Conservation (phyloP, 129 eudicot species). For the Scalesia atractyloides region DNA sequence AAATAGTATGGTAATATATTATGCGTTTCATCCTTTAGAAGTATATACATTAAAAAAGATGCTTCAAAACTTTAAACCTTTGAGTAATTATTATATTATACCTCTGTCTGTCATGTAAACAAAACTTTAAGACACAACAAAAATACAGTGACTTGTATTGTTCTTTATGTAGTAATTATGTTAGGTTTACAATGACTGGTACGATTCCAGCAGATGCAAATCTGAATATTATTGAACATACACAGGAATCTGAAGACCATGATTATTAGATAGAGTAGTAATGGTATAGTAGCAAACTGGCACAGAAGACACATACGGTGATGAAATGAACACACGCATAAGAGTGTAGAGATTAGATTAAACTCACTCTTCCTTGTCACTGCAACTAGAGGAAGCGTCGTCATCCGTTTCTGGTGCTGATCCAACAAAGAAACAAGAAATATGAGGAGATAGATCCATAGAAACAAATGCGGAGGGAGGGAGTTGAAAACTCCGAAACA, state of each 20-base stretch:
- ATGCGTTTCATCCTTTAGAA: not conserved
- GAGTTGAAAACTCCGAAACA: not conserved
- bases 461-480: slow-evolving; percentile 6
- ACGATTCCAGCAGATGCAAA: slow-evolving; percentile 7
- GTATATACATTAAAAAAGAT: slow-evolving; percentile 2
- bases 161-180: not conserved
- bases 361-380: slow-evolving; percentile 63
- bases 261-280: too few species aligned
- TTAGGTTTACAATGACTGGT: slow-evolving; percentile 3
- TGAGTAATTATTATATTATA: not conserved
- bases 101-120: not conserved
- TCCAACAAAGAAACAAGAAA: slow-evolving; percentile 12
- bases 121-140: not conserved
- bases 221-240: not conserved
- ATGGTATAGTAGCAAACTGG: too few species aligned
- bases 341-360: not conserved
- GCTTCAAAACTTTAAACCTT: too few species aligned
- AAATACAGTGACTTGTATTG: not conserved
- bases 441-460: slow-evolving; percentile 18
- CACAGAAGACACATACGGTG: not conserved
- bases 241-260: too few species aligned
- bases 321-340: not conserved
- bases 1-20: not conserved
- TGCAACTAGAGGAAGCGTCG: slow-evolving; percentile 41
- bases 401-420: slow-evolving; percentile 36